Percentiles rank a stretch among this genome's conserved stretches.
These are phyloP conservation scores for Geotrichum bryndzae DNA, from an alignment of 1,139 yeast genomes.

Conservation along the genomic window DNA sequence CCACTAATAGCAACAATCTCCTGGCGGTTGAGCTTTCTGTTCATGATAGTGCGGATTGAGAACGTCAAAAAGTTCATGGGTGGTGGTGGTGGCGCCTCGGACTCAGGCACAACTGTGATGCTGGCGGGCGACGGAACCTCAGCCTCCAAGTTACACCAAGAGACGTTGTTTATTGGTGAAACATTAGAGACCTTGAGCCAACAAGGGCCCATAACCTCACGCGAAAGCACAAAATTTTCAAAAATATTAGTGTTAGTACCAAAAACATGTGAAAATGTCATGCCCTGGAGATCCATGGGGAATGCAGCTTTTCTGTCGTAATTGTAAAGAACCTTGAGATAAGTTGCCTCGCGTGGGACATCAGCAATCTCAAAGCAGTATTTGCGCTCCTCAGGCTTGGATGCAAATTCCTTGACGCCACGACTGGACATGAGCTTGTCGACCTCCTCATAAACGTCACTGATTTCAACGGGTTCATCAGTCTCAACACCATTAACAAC, in stretches of 20 bases:
- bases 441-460: constrained; percentile 75
- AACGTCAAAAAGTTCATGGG: constrained; percentile 68
- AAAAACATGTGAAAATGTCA: constrained; percentile 71
- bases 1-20: constrained; percentile 81
- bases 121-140: constrained; percentile 47
- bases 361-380: constrained; percentile 85
- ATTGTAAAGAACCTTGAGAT: constrained; percentile 73
- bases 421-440: constrained; percentile 53
- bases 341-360: constrained; percentile 75
- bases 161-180: constrained; percentile 52
- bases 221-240: constrained; percentile 78
- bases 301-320: constrained; percentile 40
- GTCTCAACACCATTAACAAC: constrained; percentile 40
- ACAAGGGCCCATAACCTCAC: constrained; percentile 94
- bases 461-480: constrained; percentile 42
- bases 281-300: constrained; percentile 66
- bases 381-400: constrained; percentile 67
- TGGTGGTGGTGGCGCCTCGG: constrained; percentile 44
- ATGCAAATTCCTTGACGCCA: constrained; percentile 56
- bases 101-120: constrained; percentile 48
- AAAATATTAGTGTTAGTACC: constrained; percentile 72
- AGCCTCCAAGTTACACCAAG: constrained; percentile 79
- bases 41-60: constrained; percentile 74
- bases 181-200: constrained; percentile 78
- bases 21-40: constrained; percentile 64